Base-by-base conservation (phyloP, 2,329 filamentous ascomycete genomes). In the Arthrobotrys entomopaga region DNA sequence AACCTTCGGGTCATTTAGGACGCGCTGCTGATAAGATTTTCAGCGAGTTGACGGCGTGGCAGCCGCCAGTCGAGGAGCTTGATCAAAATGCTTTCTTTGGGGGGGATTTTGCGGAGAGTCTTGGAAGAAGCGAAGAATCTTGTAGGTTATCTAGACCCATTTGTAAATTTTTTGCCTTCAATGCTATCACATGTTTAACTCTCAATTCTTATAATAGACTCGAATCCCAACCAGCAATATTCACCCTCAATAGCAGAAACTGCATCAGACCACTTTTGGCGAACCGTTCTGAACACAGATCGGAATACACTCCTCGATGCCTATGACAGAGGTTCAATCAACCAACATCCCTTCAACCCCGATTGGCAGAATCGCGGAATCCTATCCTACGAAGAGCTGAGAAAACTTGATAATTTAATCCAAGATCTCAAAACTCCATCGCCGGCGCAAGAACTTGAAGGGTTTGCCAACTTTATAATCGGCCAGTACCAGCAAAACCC, bases 401-500 rank as follows among this genome's bases (percentile, higher is more conserved):
- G 20, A 22, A 42, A 8, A n/a, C n/a, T 57, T n/a, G 53, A 22
- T 4, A n/a, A 38, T n/a, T 22, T 57, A 34, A 57, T 57, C 7
- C 29, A 57, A 22, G 16, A 57, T 24, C 7, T 57, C 16, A 22
- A 57, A 42, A 42, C 19, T 22, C 53, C 29, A 8, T n/a, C 24
- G 6, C 53, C 53, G 6, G 53, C 42, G 19, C 53, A 57, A 24
- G 53, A 57, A 57, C 16, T 57, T 2, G n/a, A 10, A 20, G 42
- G 42, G 5, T 40, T 42, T 11, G 6, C 42, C 1, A 42, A 42
- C 5, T 22, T 11, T 10, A 57, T 43, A 24, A 22, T 57, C 13
- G 26, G 26, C 16, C 1, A 42, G n/a, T 57, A 57, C 22, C 29
- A 34, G 22, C 19, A 7, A 16, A 57, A 57, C 15, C 53, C 53